Conservation (phyloP, 257 asterid species). For the Ballota nigra region DNA sequence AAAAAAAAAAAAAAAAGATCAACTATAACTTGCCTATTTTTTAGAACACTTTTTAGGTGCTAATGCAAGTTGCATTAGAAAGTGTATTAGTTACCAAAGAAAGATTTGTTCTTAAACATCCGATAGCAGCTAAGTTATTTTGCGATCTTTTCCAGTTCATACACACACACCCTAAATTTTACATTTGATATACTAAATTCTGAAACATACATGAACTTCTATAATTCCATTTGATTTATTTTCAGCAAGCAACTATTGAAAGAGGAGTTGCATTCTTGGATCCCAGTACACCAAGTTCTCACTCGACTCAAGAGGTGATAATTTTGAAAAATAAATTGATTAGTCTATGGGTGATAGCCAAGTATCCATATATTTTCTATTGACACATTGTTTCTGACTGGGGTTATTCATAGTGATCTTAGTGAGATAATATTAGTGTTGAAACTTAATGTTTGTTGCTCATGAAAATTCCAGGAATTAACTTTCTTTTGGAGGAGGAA, state of each 20-base stretch:
- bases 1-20: too few relatives aligned
- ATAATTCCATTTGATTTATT: slow-evolving; percentile 20
- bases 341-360: not conserved
- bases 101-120: too few relatives aligned
- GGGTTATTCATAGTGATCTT: not conserved
- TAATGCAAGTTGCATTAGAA: too few relatives aligned
- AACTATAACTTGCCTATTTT: too few relatives aligned
- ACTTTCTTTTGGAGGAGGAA: slow-evolving; percentile 70
- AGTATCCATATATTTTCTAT: not conserved
- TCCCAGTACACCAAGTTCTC: slow-evolving; percentile 46
- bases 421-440: not conserved
- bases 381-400: not conserved
- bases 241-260: slow-evolving; percentile 47
- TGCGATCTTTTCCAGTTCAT: not conserved
- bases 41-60: too few relatives aligned
- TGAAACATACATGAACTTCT: slow-evolving; percentile 1
- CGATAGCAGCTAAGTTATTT: slow-evolving; percentile 4
- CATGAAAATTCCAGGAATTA: slow-evolving; percentile 50
- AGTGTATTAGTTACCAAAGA: too few relatives aligned
- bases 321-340: slow-evolving; percentile 1
- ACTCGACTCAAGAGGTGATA: slow-evolving; percentile 65
- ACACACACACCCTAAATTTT: not conserved
- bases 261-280: slow-evolving; percentile 51
- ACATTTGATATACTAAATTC: slow-evolving; percentile 4
- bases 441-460: slow-evolving; percentile 9